Evolutionary conservation across 2,329 filamentous ascomycete genomes (phyloP).

Genomic region (Boeremia lycopersici): DNA sequence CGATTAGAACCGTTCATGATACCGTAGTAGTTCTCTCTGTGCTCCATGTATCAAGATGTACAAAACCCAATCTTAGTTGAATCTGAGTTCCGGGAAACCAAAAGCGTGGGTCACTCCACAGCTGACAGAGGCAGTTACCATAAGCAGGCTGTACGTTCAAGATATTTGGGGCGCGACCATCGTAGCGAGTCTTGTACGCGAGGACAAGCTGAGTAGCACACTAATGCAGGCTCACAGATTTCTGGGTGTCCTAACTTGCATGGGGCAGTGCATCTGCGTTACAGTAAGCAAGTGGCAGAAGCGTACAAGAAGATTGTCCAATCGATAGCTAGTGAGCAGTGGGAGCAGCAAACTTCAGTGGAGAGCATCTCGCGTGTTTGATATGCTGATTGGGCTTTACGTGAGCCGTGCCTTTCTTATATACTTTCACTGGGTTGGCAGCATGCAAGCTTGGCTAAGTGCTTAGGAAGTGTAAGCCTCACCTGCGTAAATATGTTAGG

Average conservation of each 20-base stretch:
- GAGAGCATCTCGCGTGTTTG: constrained; percentile 1
- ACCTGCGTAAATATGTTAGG: background rate
- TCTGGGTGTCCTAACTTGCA: constrained; percentile 16
- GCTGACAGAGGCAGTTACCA: constrained; percentile 3
- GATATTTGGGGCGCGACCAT: constrained; percentile 2
- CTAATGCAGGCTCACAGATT: constrained; percentile 10
- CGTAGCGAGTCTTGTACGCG: constrained; percentile 8
- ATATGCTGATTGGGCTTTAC: background rate
- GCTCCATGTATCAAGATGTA: constrained; percentile 1
- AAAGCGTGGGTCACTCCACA: background rate
- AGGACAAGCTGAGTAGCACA: constrained; percentile 19
- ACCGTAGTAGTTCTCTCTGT: constrained; percentile 2
- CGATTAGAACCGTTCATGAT: background rate
- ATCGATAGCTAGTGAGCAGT: constrained; percentile 5
- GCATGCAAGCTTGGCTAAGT: background rate
- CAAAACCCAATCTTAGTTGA: background rate
- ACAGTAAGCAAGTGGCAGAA: constrained; percentile 23
- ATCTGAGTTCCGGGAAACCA: background rate
- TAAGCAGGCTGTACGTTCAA: background rate
- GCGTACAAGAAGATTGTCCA: constrained; percentile 16
- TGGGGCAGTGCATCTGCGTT: constrained; percentile 17
- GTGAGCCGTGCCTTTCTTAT: background rate
- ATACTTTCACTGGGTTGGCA: background rate
- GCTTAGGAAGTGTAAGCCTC: constrained; percentile 1
- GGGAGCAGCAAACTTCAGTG: background rate